Conservation (phyloP, 768 basidiomycete species). For the Pholiota microspora region DNA sequence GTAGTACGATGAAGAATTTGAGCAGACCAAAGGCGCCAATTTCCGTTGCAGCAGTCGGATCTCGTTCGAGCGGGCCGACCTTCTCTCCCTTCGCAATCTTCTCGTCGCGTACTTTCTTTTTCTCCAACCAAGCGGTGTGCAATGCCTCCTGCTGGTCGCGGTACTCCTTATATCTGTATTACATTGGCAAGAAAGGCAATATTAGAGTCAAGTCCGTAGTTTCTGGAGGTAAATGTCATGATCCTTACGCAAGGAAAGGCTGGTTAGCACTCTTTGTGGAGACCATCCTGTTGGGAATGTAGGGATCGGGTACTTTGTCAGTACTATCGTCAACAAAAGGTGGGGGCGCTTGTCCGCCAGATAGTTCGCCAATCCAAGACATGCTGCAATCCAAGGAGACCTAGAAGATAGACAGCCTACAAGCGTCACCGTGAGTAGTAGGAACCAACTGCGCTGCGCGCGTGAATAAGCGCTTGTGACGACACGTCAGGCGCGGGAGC, state of each 20-base stretch:
- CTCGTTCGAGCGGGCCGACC: conserved; percentile 69
- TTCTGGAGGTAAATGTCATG: background rate
- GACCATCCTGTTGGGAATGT: conserved; percentile 66
- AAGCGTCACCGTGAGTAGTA: background rate
- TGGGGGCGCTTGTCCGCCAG: conserved; percentile 35
- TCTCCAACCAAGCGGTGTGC: conserved; percentile 65
- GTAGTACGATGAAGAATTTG: conserved; percentile 61
- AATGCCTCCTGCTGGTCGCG: conserved; percentile 56
- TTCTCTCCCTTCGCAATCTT: conserved; percentile 73
- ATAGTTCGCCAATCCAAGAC: conserved; percentile 64
- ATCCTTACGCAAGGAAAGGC: conserved; percentile 73
- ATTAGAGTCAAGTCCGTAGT: background rate
- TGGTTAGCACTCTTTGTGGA: conserved; percentile 81
- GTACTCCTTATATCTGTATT: conserved; percentile 63
- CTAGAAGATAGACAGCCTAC: background rate
- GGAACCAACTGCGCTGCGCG: background rate
- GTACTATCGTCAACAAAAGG: conserved; percentile 37
- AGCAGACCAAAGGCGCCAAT: conserved; percentile 63
- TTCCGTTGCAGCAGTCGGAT: conserved; percentile 69
- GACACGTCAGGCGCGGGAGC: conserved; percentile 6
- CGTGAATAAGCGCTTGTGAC: background rate
- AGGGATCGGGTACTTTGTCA: conserved; percentile 61
- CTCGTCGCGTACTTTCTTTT: conserved; percentile 68
- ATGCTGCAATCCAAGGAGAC: conserved; percentile 29
- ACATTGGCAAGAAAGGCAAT: conserved; percentile 11